A percentile compares a stretch with the other conserved stretches of the same genome.
phyloP scores from a whole-genome alignment of 75 land plant species.

The Pinus albicaulis region DNA sequence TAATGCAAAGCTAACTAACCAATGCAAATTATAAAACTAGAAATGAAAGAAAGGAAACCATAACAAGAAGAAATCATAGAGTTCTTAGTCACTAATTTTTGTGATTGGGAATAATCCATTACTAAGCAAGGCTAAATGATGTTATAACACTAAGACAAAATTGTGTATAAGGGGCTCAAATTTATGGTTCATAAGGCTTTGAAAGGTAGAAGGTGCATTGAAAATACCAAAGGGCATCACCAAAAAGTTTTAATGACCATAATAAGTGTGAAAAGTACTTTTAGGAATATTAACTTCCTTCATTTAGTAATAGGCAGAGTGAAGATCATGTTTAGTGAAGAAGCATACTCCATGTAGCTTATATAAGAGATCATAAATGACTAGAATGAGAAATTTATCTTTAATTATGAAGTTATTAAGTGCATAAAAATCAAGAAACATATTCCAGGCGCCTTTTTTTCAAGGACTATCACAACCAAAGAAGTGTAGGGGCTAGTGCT shows the following conservation, averaged over 20 bases:
- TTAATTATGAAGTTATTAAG: not conserved
- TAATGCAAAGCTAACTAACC: too few species aligned
- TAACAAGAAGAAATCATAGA: too few species aligned
- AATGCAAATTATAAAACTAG: too few species aligned
- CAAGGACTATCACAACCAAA: not conserved
- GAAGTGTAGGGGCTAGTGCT: not conserved
- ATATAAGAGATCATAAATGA: not conserved
- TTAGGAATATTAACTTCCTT: not conserved
- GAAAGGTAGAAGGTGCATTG: not conserved
- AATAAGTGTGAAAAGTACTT: not conserved
- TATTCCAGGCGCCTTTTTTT: not conserved
- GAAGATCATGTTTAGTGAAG: not conserved
- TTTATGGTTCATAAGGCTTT: not conserved
- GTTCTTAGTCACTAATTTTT: too few species aligned
- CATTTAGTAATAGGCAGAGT: not conserved
- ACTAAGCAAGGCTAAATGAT: not conserved
- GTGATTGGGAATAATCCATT: too few species aligned
- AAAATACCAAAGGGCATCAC: not conserved
- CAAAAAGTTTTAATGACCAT: not conserved
- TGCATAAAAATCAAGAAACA: not conserved
- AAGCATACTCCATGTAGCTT: not conserved
- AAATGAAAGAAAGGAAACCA: too few species aligned
- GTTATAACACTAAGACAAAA: not conserved
- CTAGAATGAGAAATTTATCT: not conserved
- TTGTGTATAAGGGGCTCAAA: not conserved